Evolutionary conservation across 768 basidiomycete genomes (phyloP).

Genomic region (Podaxis sp.): DNA sequence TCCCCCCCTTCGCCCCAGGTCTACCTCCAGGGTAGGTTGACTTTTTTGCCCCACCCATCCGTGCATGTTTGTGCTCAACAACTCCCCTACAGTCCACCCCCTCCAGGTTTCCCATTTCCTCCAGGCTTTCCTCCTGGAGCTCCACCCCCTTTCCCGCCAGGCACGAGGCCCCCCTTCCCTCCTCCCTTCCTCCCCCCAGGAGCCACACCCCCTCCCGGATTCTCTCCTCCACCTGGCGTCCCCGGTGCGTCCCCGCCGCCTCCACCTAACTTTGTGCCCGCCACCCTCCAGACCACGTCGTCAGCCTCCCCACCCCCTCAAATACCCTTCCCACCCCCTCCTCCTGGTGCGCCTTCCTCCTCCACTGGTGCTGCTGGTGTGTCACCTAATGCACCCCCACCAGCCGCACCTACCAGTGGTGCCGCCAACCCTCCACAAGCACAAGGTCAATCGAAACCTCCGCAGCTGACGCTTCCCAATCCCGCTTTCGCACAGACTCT

Average conservation of each 20-base stretch:
- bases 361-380: not conserved
- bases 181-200: slow-evolving; percentile 26
- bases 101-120: slow-evolving; percentile 50
- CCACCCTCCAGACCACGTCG: not conserved
- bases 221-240: slow-evolving; percentile 13
- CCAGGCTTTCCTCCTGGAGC: slow-evolving; percentile 37
- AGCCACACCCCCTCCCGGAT: slow-evolving; percentile 13
- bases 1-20: slow-evolving; percentile 51
- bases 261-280: slow-evolving; percentile 18
- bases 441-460: slow-evolving; percentile 20
- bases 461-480: slow-evolving; percentile 47
- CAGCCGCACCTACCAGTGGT: not conserved
- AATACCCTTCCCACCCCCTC: not conserved
- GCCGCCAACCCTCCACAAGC: not conserved
- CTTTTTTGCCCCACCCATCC: slow-evolving; percentile 7
- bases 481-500: slow-evolving; percentile 59
- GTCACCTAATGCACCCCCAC: not conserved
- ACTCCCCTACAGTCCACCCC: slow-evolving; percentile 33
- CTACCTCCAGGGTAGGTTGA: slow-evolving; percentile 53
- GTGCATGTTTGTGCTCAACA: slow-evolving; percentile 14
- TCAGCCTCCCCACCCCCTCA: not conserved
- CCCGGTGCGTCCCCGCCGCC: slow-evolving; percentile 16
- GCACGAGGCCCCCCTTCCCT: slow-evolving; percentile 24
- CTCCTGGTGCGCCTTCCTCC: not conserved
- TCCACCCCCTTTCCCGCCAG: slow-evolving; percentile 23